Evolutionary conservation across 2,329 filamentous ascomycete species (phyloP).

Genomic region (Proliferodiscus dingleyae): DNA sequence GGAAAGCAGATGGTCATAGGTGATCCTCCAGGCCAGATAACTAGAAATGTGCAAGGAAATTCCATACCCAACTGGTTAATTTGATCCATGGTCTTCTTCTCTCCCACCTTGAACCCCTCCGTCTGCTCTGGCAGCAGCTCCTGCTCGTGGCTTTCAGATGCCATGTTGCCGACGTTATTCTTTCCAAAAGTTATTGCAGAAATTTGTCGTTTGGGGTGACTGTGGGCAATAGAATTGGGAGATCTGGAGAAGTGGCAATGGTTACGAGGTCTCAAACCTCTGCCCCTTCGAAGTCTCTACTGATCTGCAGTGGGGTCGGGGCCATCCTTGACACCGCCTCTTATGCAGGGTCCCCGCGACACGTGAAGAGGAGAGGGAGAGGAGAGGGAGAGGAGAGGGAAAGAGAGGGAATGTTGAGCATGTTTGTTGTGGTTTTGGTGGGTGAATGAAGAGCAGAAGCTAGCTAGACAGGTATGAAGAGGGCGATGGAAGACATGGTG

Average conservation of each 20-base stretch:
- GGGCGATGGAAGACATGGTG: no score
- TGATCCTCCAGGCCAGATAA: neutral
- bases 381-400: neutral
- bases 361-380: conserved; percentile 4
- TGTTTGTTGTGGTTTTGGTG: no score
- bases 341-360: conserved; percentile 1
- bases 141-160: conserved; percentile 57
- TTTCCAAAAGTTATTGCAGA: no score
- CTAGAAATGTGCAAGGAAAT: neutral
- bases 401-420: neutral
- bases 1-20: no score
- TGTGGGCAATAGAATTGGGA: neutral
- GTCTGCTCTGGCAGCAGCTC: conserved; percentile 84
- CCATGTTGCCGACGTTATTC: no score
- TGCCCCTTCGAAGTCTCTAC: neutral
- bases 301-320: neutral
- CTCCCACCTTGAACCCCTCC: conserved; percentile 94
- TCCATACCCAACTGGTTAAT: conserved; percentile 85
- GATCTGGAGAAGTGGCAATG: neutral
- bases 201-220: neutral
- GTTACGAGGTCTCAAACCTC: neutral
- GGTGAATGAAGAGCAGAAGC: no score
- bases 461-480: no score
- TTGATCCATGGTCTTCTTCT: conserved; percentile 96
- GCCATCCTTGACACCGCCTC: conserved; percentile 14